phyloP scores from a whole-genome alignment of 305 asterid genomes.

The Salvia sclarea region DNA sequence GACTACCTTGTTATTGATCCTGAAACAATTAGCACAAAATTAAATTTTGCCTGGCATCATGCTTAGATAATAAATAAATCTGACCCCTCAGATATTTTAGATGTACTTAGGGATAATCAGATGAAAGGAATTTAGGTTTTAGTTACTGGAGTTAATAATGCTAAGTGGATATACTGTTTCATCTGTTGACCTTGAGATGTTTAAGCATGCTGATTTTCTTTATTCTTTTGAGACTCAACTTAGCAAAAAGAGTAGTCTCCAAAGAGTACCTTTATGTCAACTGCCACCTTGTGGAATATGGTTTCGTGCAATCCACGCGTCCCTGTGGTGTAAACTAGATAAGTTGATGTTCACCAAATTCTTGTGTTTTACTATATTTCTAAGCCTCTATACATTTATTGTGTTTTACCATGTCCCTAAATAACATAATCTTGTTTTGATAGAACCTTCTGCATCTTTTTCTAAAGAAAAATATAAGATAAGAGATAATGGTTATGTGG shows the following conservation, averaged over 20 bases:
- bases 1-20: not conserved
- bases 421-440: not conserved
- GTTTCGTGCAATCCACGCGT: not conserved
- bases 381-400: too few species aligned
- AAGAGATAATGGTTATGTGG: too few species aligned
- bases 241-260: not conserved
- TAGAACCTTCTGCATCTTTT: not conserved
- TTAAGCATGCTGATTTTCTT: too few species aligned
- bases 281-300: not conserved
- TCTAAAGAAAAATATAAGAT: not conserved
- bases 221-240: too few species aligned
- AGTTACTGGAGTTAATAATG: not conserved
- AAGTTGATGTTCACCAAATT: not conserved
- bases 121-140: not conserved
- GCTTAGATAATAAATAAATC: not conserved
- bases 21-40: slow-evolving; percentile 2
- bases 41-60: not conserved
- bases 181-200: not conserved
- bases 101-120: not conserved
- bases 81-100: not conserved
- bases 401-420: not conserved
- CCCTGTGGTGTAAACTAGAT: not conserved
- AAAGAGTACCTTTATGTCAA: not conserved
- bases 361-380: not conserved
- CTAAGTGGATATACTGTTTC: too few species aligned